Evolutionary conservation across 345 rosid genomes (phyloP).

Genomic region (Eucalyptus curtisii): DNA sequence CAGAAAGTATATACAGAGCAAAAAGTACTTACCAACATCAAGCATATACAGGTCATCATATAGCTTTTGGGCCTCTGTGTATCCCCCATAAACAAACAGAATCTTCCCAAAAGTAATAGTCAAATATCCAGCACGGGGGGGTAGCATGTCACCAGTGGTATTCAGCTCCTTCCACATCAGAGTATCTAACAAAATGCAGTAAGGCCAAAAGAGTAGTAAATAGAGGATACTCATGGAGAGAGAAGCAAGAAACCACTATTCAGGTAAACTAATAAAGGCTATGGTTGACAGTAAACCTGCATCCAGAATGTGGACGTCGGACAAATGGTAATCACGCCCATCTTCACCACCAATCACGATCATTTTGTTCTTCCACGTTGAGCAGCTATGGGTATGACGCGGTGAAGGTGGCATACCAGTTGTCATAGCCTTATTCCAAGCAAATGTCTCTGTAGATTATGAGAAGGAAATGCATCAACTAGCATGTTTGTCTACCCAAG

Average conservation of each 20-base stretch:
- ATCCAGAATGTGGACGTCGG: conserved; percentile 86
- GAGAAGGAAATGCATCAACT: neutral
- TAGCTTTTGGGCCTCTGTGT: conserved; percentile 78
- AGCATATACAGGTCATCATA: conserved; percentile 76
- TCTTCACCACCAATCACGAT: conserved; percentile 94
- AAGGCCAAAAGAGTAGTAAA: neutral
- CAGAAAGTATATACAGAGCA: neutral
- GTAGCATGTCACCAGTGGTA: conserved; percentile 55
- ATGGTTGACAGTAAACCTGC: conserved; percentile 37
- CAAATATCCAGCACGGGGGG: conserved; percentile 22
- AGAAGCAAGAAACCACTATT: neutral
- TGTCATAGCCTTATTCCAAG: conserved; percentile 63
- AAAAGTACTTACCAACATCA: conserved; percentile 63
- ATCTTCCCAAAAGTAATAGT: conserved; percentile 42
- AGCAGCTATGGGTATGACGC: conserved; percentile 94
- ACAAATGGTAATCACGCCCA: conserved; percentile 71
- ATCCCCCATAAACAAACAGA: conserved; percentile 90
- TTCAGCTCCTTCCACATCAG: conserved; percentile 76
- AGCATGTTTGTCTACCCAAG: neutral
- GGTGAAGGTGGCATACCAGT: conserved; percentile 79
- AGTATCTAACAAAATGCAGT: conserved; percentile 37
- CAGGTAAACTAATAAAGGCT: neutral
- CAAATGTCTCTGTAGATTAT: conserved; percentile 60
- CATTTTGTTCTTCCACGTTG: conserved; percentile 33
- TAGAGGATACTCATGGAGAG: neutral